phyloP scores from a whole-genome alignment of 495 filamentous ascomycete species.

The Penicillium argentinense region DNA sequence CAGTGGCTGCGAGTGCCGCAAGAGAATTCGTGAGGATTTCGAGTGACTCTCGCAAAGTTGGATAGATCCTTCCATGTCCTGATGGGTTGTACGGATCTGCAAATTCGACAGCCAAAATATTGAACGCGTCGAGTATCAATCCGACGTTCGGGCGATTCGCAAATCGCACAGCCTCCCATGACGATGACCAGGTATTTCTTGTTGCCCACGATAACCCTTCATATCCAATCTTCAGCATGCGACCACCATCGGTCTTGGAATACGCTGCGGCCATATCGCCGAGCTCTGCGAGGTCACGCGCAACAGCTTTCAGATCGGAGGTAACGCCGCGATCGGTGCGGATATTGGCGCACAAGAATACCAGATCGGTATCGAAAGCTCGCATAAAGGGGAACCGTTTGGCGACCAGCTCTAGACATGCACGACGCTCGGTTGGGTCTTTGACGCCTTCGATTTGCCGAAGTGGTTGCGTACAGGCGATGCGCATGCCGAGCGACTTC shows the following conservation, averaged over 20 bases:
- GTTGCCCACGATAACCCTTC: slow-evolving; percentile 60
- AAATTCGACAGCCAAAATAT: slow-evolving; percentile 66
- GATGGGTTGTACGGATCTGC: slow-evolving; percentile 54
- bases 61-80: slow-evolving; percentile 28
- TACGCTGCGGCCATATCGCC: slow-evolving; percentile 32
- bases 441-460: slow-evolving; percentile 32
- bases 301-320: slow-evolving; percentile 29
- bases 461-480: slow-evolving; percentile 34
- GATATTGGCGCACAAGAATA: slow-evolving; percentile 36
- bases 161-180: slow-evolving; percentile 57
- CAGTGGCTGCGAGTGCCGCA: slow-evolving; percentile 44
- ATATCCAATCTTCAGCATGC: slow-evolving; percentile 32
- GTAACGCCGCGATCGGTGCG: slow-evolving; percentile 31
- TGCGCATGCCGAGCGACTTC: slow-evolving; percentile 29
- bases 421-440: slow-evolving; percentile 22
- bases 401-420: slow-evolving; percentile 25
- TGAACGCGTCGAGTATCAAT: slow-evolving; percentile 69
- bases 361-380: slow-evolving; percentile 36
- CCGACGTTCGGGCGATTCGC: slow-evolving; percentile 61
- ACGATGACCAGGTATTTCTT: slow-evolving; percentile 58
- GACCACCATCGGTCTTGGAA: slow-evolving; percentile 27
- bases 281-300: slow-evolving; percentile 28
- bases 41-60: slow-evolving; percentile 23
- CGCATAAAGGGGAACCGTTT: slow-evolving; percentile 40
- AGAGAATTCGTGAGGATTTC: slow-evolving; percentile 33